Evolutionary conservation across 495 filamentous ascomycete species (phyloP).

Genomic region (Hypoxylon intermedium): DNA sequence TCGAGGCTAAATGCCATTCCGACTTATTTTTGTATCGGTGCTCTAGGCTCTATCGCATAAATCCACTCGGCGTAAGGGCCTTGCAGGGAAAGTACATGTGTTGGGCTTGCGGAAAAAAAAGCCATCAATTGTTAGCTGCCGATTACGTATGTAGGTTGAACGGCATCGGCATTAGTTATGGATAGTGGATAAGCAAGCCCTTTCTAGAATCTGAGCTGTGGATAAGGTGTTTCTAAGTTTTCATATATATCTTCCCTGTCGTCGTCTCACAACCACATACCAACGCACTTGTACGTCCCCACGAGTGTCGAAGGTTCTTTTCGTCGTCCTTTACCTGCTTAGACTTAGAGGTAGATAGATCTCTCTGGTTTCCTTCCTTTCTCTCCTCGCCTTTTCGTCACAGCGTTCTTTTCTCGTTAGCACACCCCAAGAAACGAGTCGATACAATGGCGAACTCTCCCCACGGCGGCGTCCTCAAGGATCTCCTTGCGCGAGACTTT

Average conservation of each 20-base stretch:
- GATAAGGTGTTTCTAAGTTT: not conserved
- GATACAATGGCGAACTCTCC: conserved; percentile 72
- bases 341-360: conserved; percentile 6
- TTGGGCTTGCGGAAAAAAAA: not conserved
- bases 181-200: not conserved
- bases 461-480: conserved; percentile 96
- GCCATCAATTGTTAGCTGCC: not conserved
- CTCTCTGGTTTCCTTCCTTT: not conserved
- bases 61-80: not conserved
- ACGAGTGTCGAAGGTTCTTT: not conserved
- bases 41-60: conserved; percentile 19
- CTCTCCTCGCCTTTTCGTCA: not conserved
- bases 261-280: not conserved
- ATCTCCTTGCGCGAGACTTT: conserved; percentile 89
- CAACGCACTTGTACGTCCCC: not conserved
- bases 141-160: conserved; percentile 31
- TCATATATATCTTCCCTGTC: not conserved
- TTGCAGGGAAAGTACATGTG: not conserved
- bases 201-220: not conserved
- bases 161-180: no score
- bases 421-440: not conserved
- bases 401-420: conserved; percentile 1
- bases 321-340: not conserved
- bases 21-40: conserved; percentile 15
- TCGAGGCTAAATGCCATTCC: conserved; percentile 49